Percentiles rank a stretch among this genome's conserved stretches.
These are phyloP conservation scores for Sclerotinia glacialis DNA, from an alignment of 2,329 filamentous ascomycete genomes.

Conservation along the genomic window DNA sequence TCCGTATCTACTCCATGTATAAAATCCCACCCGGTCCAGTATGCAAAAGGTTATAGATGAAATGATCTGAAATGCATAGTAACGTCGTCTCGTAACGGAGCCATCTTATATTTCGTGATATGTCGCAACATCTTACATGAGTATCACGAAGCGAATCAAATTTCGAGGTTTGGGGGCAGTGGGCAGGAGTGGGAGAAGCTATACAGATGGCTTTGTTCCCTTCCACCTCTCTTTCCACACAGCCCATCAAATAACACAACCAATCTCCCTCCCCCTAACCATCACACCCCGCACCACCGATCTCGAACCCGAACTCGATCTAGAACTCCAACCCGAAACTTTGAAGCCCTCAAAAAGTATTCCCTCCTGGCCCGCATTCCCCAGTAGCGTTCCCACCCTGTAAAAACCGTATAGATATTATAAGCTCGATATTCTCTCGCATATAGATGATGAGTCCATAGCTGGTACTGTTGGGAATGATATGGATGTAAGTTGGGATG, in stretches of 20 bases:
- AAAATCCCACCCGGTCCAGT: background rate
- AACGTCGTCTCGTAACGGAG: background rate
- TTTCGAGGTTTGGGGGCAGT: too few species aligned
- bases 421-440: background rate
- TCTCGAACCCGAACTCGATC: too few species aligned
- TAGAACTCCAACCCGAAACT: background rate
- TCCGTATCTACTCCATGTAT: too few species aligned
- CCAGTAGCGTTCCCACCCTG: background rate
- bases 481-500: constrained; percentile 52
- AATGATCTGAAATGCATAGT: background rate
- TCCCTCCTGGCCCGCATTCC: background rate
- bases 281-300: constrained; percentile 34
- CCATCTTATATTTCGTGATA: background rate
- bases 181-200: too few species aligned
- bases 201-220: too few species aligned
- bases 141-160: too few species aligned
- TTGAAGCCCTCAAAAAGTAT: background rate
- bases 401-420: background rate
- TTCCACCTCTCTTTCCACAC: too few species aligned
- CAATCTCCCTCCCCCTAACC: constrained; percentile 49
- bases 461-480: background rate
- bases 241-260: too few species aligned
- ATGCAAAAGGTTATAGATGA: background rate
- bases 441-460: background rate
- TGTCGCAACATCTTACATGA: background rate